phyloP scores from a whole-genome alignment of 345 rosid species.

The Zanthoxylum bungeanum region DNA sequence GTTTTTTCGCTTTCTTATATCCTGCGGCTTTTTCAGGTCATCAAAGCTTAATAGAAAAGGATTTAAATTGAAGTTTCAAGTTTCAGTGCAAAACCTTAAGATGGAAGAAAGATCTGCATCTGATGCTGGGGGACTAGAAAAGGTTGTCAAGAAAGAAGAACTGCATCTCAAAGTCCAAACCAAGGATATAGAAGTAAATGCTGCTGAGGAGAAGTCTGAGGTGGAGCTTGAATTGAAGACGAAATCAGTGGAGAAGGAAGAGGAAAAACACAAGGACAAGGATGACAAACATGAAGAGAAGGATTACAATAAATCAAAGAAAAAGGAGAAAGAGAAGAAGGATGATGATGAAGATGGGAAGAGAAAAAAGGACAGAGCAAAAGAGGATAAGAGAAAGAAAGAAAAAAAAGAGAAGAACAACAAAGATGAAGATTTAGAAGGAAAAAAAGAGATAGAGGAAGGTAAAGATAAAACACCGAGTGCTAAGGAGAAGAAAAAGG shows the following conservation, averaged over 20 bases:
- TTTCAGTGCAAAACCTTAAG: not conserved
- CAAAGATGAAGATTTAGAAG: constrained; percentile 1
- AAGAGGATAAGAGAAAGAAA: not conserved
- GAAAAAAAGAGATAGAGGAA: constrained; percentile 2
- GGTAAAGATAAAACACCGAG: no score
- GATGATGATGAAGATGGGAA: constrained; percentile 8
- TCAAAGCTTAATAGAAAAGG: constrained; percentile 17
- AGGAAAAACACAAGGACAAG: constrained; percentile 21
- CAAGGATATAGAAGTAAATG: constrained; percentile 31
- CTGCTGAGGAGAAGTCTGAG: constrained; percentile 34
- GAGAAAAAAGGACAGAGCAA: constrained; percentile 10
- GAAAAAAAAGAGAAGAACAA: constrained; percentile 6
- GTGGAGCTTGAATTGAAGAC: constrained; percentile 56
- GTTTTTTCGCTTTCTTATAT: not conserved
- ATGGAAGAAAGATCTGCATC: constrained; percentile 37
- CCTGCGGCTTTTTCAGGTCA: constrained; percentile 18
- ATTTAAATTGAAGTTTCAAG: constrained; percentile 16
- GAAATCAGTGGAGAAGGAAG: constrained; percentile 53
- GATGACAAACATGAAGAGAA: constrained; percentile 19
- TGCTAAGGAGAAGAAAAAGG: no score
- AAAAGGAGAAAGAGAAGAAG: constrained; percentile 20
- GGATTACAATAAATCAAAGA: constrained; percentile 26
- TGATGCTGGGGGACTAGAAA: constrained; percentile 27
- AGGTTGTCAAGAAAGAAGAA: constrained; percentile 51
- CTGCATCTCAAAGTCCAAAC: constrained; percentile 50